Evolutionary conservation across 2,329 filamentous ascomycete species (phyloP).

Genomic region (Zymoseptoria passerinii): DNA sequence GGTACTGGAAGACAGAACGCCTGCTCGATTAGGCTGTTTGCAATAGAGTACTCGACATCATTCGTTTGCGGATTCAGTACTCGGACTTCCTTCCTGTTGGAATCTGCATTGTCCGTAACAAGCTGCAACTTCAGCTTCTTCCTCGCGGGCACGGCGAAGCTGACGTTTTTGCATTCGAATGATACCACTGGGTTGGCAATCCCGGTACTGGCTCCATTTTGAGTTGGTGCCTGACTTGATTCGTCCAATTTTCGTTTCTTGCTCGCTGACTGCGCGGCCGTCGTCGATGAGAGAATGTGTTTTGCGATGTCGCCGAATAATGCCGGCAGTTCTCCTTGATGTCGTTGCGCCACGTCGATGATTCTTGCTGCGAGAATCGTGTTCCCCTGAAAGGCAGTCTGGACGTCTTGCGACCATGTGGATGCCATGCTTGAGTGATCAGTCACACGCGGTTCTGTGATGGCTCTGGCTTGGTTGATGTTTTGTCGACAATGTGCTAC

Average conservation of each 20-base stretch:
- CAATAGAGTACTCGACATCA: conserved; percentile 36
- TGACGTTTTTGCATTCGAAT: conserved; percentile 47
- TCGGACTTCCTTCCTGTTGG: conserved; percentile 18
- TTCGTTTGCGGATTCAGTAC: conserved; percentile 22
- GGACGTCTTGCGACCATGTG: conserved; percentile 9
- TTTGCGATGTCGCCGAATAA: conserved; percentile 44
- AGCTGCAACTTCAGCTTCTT: conserved; percentile 57
- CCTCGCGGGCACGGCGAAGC: conserved; percentile 53
- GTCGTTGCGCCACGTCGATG: conserved; percentile 9
- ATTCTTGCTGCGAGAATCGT: conserved; percentile 11
- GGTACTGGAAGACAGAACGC: conserved; percentile 55
- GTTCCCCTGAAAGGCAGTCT: conserved; percentile 14
- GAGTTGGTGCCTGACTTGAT: conserved; percentile 15
- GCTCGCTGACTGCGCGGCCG: conserved; percentile 24
- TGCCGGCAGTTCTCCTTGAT: conserved; percentile 17
- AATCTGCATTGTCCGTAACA: conserved; percentile 29
- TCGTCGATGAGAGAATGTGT: conserved; percentile 30
- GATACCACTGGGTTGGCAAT: conserved; percentile 27
- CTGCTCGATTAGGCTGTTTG: conserved; percentile 47
- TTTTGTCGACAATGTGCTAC: too few species aligned
- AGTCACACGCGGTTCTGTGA: too few species aligned
- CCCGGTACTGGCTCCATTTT: conserved; percentile 10
- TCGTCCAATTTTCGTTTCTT: conserved; percentile 46
- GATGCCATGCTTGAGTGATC: not conserved
- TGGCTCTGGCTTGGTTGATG: too few species aligned